Percentiles rank a stretch among this genome's conserved stretches.
Conservation (phyloP, 2,329 filamentous ascomycete species). For the Aureobasidium sp. region DNA sequence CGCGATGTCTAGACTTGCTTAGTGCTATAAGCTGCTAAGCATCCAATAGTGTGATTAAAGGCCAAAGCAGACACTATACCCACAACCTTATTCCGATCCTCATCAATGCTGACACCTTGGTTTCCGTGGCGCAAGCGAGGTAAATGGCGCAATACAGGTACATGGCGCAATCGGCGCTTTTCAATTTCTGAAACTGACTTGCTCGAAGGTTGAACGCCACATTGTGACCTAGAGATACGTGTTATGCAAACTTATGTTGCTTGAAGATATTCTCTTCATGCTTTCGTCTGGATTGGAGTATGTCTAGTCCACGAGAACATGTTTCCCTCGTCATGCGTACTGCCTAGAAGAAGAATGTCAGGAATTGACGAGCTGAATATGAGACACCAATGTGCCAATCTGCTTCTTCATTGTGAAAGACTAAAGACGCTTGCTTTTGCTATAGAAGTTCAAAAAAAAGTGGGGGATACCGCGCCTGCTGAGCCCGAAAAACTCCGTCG, state of each 20-base stretch:
- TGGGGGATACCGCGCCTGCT: background rate
- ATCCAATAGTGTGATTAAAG: background rate
- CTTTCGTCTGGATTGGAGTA: background rate
- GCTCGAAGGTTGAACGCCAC: background rate
- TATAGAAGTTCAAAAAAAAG: background rate
- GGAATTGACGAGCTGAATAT: background rate
- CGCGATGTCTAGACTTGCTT: background rate
- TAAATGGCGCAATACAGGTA: no score
- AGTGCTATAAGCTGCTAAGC: background rate
- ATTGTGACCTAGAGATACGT: background rate
- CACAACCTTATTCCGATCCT: background rate
- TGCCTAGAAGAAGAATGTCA: background rate
- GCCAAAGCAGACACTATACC: background rate
- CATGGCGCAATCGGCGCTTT: background rate
- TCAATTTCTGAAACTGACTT: background rate
- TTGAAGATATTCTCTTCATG: no score
- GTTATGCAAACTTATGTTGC: no score
- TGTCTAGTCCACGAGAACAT: background rate
- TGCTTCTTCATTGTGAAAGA: background rate
- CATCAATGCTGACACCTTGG: background rate
- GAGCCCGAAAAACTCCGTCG: background rate
- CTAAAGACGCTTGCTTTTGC: background rate
- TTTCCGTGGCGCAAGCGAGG: background rate
- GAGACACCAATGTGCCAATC: background rate
- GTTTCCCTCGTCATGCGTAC: background rate